phyloP scores from a whole-genome alignment of 768 basidiomycete species.

The Boletus sp. region DNA sequence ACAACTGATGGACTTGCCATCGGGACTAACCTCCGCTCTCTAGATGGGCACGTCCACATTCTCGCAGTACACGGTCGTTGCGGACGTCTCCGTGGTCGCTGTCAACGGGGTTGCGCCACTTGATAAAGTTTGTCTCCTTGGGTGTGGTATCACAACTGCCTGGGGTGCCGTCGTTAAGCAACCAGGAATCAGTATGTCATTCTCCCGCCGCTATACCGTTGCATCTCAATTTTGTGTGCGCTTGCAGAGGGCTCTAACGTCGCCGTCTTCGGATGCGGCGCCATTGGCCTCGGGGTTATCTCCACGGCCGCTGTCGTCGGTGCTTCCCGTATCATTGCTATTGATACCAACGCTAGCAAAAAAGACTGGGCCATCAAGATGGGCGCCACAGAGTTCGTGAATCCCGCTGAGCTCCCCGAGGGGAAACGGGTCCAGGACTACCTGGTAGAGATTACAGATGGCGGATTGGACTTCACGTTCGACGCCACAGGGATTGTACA shows the following conservation, averaged over 20 bases:
- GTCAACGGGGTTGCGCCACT: conserved; percentile 84
- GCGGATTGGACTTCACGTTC: conserved; percentile 95
- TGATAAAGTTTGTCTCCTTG: conserved; percentile 95
- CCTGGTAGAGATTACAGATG: conserved; percentile 91
- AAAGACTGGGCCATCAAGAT: conserved; percentile 88
- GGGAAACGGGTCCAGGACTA: conserved; percentile 88
- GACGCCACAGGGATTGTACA: conserved; percentile 95
- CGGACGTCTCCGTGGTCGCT: conserved; percentile 94
- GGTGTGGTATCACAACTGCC: conserved; percentile 97
- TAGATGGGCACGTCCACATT: conserved; percentile 99
- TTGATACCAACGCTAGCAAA: conserved; percentile 88
- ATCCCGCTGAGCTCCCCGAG: conserved; percentile 69
- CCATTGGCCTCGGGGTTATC: conserved; percentile 92
- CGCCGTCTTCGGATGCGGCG: conserved; percentile 95
- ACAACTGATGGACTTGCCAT: background rate
- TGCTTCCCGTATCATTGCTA: conserved; percentile 85
- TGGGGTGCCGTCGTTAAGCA: conserved; percentile 96
- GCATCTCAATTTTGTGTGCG: background rate
- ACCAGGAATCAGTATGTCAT: conserved; percentile 68
- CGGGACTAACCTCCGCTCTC: background rate
- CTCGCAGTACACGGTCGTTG: conserved; percentile 99
- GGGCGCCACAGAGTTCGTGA: conserved; percentile 93
- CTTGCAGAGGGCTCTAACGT: conserved; percentile 75
- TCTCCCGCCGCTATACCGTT: background rate
- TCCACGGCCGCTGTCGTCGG: conserved; percentile 75